Conservation (phyloP, 2,329 filamentous ascomycete species). For the Trichoderma oligosporum region DNA sequence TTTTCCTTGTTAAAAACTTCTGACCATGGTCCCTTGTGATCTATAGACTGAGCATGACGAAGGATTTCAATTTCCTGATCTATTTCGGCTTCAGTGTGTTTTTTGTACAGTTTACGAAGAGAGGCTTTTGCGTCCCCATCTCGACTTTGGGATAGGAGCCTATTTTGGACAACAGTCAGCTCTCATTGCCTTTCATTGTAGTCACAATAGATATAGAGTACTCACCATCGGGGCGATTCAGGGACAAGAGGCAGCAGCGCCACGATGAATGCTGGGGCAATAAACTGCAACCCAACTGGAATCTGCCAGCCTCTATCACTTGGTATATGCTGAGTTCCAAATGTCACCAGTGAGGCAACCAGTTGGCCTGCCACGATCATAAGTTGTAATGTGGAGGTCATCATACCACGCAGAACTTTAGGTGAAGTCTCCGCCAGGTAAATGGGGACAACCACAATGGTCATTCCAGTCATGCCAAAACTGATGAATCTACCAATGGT, state of each 20-base stretch:
- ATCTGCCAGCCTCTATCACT: constrained; percentile 37
- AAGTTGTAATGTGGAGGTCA: constrained; percentile 30
- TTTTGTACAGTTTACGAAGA: constrained; percentile 32
- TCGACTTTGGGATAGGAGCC: constrained; percentile 36
- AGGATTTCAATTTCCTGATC: constrained; percentile 26
- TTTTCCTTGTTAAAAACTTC: constrained; percentile 27
- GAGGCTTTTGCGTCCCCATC: constrained; percentile 35
- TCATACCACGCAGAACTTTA: constrained; percentile 28
- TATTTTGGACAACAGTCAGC: not conserved
- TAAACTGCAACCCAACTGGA: constrained; percentile 44
- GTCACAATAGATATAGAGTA: too few relatives aligned
- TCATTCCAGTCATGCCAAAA: constrained; percentile 33
- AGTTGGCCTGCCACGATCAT: constrained; percentile 29
- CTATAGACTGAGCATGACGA: constrained; percentile 21
- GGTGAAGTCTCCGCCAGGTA: constrained; percentile 30
- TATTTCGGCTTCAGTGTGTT: constrained; percentile 28
- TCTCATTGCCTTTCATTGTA: too few relatives aligned
- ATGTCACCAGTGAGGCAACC: constrained; percentile 28
- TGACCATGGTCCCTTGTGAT: constrained; percentile 25
- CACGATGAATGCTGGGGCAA: constrained; percentile 38
- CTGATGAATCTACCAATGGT: constrained; percentile 30
- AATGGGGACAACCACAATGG: constrained; percentile 32
- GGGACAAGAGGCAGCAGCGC: constrained; percentile 37
- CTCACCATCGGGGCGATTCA: constrained; percentile 42
- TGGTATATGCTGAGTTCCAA: constrained; percentile 27